Evolutionary conservation across 371 early-diverging fungal species (phyloP), one percentile per base, ranked within the genome.

Genomic region (Mucor sp.): DNA sequence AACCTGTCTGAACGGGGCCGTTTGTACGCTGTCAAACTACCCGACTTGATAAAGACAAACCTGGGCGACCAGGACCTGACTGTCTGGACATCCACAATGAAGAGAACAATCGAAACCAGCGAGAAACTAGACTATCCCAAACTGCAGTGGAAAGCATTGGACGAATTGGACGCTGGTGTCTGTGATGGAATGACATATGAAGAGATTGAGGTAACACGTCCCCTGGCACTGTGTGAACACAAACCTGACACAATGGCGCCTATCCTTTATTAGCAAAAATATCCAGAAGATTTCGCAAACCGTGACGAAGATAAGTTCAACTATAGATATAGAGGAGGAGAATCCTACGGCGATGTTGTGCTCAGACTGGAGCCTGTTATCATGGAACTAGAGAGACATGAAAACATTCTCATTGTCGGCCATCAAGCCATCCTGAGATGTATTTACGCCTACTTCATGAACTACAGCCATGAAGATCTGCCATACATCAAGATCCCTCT

Each of bases 151-250:
- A 98, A 97, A 76, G 95, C 95, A 47, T 76, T 99, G 69, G 99
- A 99, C 79, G 99, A 99, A 75, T 77, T 99, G 62, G 94, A 97
- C 75, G 93, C 97, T 8, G 99, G 99, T 32, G 92, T 96, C 6
- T 99, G 99, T 83, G 99, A 99, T 79, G 98, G 97, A 25, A 85
- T 97, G 85, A 98, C 99, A 15, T 99, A 99, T 78, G 97, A 97
- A 69, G 97, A 98, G 71, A 97, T 99, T 63, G 97, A 93, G 80
- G 90, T 87, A 75, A 41, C 37, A 37, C 35, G 3, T 8, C 35
- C 33, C 37, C 8, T 33, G 33, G 33, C 33, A 33, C 3, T 33
- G 4, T 44, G 37, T 37, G 12, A 37, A 37, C 37, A 37, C 37
- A 37, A 33, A 33, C 3, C 33, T 33, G 37, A 37, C 37, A 33